phyloP scores from a whole-genome alignment of 495 filamentous ascomycete genomes.

The Chaetomidium leptoderma region DNA sequence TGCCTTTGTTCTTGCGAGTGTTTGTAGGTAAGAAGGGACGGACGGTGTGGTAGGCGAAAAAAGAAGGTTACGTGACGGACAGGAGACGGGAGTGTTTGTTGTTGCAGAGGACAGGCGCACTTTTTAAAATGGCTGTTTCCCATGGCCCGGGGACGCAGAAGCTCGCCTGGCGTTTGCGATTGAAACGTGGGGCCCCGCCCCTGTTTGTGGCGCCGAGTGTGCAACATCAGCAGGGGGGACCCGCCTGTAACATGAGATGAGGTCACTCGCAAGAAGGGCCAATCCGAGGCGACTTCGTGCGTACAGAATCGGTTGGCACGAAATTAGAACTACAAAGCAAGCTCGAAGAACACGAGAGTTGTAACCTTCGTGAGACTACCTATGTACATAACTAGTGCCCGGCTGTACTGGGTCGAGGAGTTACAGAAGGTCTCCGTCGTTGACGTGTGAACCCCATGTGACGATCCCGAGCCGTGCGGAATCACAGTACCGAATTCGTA shows the following conservation, averaged over 20 bases:
- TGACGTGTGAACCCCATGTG: no score
- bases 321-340: no score
- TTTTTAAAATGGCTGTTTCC: not conserved
- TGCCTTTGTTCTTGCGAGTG: constrained; percentile 28
- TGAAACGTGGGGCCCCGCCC: constrained; percentile 24
- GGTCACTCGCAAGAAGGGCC: not conserved
- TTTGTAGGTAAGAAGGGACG: not conserved
- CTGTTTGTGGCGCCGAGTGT: not conserved
- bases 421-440: no score
- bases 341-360: no score
- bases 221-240: not conserved
- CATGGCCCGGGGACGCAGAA: constrained; percentile 5
- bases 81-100: constrained; percentile 1
- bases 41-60: not conserved
- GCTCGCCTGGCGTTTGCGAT: constrained; percentile 25
- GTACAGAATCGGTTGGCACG: no score
- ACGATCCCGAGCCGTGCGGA: no score
- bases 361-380: no score
- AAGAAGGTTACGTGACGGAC: not conserved
- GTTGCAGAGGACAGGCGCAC: constrained; percentile 2
- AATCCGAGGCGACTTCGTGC: no score
- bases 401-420: no score
- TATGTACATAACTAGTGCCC: no score
- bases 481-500: no score
- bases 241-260: not conserved